Conservation (phyloP, 2,329 filamentous ascomycete genomes). For the Exophiala lecanii-corni region DNA sequence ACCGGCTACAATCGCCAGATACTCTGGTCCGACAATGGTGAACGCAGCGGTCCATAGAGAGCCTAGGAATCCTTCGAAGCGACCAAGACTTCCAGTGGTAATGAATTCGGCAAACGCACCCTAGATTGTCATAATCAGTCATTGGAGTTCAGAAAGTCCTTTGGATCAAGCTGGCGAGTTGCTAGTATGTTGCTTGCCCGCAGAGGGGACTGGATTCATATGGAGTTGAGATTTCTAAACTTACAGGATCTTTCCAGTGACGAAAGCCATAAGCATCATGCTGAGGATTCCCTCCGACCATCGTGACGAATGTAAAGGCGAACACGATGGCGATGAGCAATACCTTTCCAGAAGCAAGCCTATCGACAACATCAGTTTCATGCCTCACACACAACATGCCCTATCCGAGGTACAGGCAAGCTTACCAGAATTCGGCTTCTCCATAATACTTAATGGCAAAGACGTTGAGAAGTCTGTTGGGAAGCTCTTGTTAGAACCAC, state of each 20-base stretch:
- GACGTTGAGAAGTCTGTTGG: slow-evolving; percentile 53
- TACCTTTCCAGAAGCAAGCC: slow-evolving; percentile 62
- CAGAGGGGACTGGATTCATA: too few species aligned
- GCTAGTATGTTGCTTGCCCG: too few species aligned
- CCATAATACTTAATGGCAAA: slow-evolving; percentile 66
- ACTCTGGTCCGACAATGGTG: slow-evolving; percentile 61
- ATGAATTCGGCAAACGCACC: slow-evolving; percentile 62
- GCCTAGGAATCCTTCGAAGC: slow-evolving; percentile 50
- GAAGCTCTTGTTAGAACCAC: too few species aligned
- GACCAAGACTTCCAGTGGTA: slow-evolving; percentile 57
- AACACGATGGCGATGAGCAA: slow-evolving; percentile 39
- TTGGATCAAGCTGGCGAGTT: too few species aligned
- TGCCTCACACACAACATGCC: too few species aligned
- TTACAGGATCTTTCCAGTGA: slow-evolving; percentile 55
- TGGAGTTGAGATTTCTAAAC: too few species aligned
- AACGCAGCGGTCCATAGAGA: slow-evolving; percentile 67
- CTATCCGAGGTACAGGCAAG: too few species aligned
- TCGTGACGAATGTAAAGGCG: slow-evolving; percentile 70
- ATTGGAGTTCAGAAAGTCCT: too few species aligned
- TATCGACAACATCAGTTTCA: too few species aligned
- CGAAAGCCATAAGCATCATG: slow-evolving; percentile 67
- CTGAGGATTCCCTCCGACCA: slow-evolving; percentile 72
- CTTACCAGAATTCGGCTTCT: slow-evolving; percentile 63
- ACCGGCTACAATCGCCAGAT: slow-evolving; percentile 56
- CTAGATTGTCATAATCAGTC: too few species aligned